phyloP scores from a whole-genome alignment of 1,139 yeast genomes.

The Debaryomyces psychrophilus region DNA sequence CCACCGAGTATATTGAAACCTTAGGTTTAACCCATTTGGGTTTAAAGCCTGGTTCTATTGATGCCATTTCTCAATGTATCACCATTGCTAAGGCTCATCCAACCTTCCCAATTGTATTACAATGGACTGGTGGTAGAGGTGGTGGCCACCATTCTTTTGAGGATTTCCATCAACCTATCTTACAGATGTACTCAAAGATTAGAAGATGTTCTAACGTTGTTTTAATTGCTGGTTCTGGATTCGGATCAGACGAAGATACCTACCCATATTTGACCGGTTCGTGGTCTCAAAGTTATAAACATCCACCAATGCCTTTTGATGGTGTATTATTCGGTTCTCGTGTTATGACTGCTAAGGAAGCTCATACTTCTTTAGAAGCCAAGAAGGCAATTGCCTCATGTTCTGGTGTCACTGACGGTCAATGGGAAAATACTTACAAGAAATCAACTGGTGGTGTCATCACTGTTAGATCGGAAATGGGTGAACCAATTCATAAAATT shows the following conservation, averaged over 20 bases:
- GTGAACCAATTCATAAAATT: slow-evolving; percentile 98
- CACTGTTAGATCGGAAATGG: slow-evolving; percentile 98
- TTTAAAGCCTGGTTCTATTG: slow-evolving; percentile 96
- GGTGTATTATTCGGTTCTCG: slow-evolving; percentile 96
- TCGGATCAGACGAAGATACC: slow-evolving; percentile 95
- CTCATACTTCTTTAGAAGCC: slow-evolving; percentile 90
- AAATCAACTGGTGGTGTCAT: slow-evolving; percentile 96
- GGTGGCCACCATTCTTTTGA: slow-evolving; percentile 99
- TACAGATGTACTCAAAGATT: slow-evolving; percentile 93
- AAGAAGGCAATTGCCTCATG: slow-evolving; percentile 89
- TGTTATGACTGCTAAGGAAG: slow-evolving; percentile 97
- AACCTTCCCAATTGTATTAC: slow-evolving; percentile 90
- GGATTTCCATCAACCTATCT: slow-evolving; percentile 96
- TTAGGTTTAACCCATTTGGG: slow-evolving; percentile 93
- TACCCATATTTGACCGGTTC: slow-evolving; percentile 96
- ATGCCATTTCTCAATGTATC: slow-evolving; percentile 84
- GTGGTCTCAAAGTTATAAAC: slow-evolving; percentile 83
- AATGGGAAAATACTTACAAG: slow-evolving; percentile 95
- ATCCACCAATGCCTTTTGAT: slow-evolving; percentile 99
- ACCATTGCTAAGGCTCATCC: slow-evolving; percentile 96
- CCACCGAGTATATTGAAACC: slow-evolving; percentile 91
- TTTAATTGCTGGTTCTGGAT: slow-evolving; percentile 96
- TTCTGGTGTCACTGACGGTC: slow-evolving; percentile 81
- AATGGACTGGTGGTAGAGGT: slow-evolving; percentile 99
- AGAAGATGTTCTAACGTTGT: slow-evolving; percentile 90